Evolutionary conservation across 1,139 yeast genomes (phyloP), one percentile per base, ranked within the genome.

Genomic region (Casaregolazyma lundiana): DNA sequence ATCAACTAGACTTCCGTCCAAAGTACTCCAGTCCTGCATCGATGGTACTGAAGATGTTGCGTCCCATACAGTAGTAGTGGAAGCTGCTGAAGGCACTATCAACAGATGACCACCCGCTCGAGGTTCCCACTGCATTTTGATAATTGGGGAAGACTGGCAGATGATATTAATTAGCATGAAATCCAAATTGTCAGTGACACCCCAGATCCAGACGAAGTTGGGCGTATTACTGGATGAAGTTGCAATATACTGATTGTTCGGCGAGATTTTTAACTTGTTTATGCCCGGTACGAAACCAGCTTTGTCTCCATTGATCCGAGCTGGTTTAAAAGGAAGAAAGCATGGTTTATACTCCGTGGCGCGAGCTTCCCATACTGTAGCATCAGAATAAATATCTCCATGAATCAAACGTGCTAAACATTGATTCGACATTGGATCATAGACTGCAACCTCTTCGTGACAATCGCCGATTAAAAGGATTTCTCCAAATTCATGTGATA

Each of bases 201-300:
- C 38, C 62, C 62, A 58, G 3, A 58, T 40, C 58, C 60, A 58
- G 1, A 53, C 55, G 1, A 57, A 41, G 15, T 50, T 43, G 2
- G 62, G 59, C 51, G 47, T 46, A 2, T 53, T 47, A 6, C 51
- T 52, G 7, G 48, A 44, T 8, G 35, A 38, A 2, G 53, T 48
- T 2, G 59, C 62, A 17, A 56, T 21, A 6, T 44, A 40, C n/a
- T 38, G 34, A 7, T 50, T 47, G 26, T 41, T 39, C 2, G 48
- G 45, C 2, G 59, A 53, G 15, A 53, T 32, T 34, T 50, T 42
- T 39, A 56, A 37, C 2, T 35, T 22, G 11, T 20, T 6, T n/a
- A 46, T 43, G 13, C 53, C 51, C 8, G 36, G 43, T 5, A 41
- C 41, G 36, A 44, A 42, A 2, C 36, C 43, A 13, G 22, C 18